phyloP scores from a whole-genome alignment of 345 rosid genomes.

The Microthlaspi erraticum region DNA sequence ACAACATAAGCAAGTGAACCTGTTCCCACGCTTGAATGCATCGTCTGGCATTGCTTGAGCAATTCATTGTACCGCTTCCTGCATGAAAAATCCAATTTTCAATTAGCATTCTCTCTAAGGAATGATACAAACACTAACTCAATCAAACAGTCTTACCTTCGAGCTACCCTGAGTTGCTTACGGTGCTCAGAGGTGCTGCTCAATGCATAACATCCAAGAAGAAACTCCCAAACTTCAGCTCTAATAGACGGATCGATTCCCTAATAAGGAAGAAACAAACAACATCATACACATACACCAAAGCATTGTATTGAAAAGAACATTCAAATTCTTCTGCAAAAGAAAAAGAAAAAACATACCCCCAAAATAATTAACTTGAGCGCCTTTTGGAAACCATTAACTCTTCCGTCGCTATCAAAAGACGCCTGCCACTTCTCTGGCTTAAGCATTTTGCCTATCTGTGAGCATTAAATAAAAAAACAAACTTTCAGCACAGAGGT shows the following conservation, averaged over 20 bases:
- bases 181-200: conserved; percentile 82
- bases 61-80: conserved; percentile 76
- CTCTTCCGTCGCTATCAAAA: conserved; percentile 85
- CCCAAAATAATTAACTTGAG: conserved; percentile 77
- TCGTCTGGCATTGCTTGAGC: conserved; percentile 73
- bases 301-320: conserved; percentile 2
- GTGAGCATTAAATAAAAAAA: conserved; percentile 39
- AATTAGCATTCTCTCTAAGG: conserved; percentile 17
- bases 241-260: conserved; percentile 93
- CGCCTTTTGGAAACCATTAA: conserved; percentile 73
- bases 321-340: not conserved
- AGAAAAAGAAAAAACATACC: conserved; percentile 55
- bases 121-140: not conserved
- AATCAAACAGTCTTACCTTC: conserved; percentile 57
- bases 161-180: conserved; percentile 66
- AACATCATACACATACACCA: conserved; percentile 36
- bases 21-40: conserved; percentile 95
- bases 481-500: not conserved
- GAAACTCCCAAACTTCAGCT: conserved; percentile 95
- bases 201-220: conserved; percentile 84
- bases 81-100: conserved; percentile 27
- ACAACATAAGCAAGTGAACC: conserved; percentile 89
- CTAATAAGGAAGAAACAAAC: conserved; percentile 51
- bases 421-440: conserved; percentile 83
- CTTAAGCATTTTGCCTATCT: conserved; percentile 86